Conservation (phyloP, 495 filamentous ascomycete species). For the Daldinia grandis region DNA sequence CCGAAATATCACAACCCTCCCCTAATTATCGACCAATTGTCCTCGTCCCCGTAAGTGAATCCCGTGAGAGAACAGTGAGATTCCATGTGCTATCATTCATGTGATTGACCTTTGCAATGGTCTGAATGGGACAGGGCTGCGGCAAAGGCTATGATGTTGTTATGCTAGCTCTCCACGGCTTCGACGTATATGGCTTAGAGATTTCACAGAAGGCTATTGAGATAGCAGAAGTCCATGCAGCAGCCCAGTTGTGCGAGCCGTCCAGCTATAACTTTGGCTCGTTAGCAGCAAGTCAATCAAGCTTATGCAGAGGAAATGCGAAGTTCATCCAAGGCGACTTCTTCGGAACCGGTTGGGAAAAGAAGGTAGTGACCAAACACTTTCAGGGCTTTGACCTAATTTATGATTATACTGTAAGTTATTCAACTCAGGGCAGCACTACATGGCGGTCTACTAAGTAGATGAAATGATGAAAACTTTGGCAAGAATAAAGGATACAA, state of each 20-base stretch:
- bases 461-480: not conserved
- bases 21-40: slow-evolving; percentile 1
- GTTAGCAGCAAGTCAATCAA: slow-evolving; percentile 43
- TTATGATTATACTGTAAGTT: slow-evolving; percentile 79
- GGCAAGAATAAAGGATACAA: not conserved
- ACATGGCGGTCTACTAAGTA: not conserved
- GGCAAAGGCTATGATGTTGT: slow-evolving; percentile 77
- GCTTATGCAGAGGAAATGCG: slow-evolving; percentile 59
- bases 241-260: slow-evolving; percentile 27
- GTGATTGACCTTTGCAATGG: not conserved
- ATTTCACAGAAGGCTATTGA: slow-evolving; percentile 66
- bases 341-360: slow-evolving; percentile 70
- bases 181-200: slow-evolving; percentile 76
- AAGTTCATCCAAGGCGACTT: slow-evolving; percentile 73
- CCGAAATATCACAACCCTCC: not conserved
- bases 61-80: not conserved
- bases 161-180: slow-evolving; percentile 72
- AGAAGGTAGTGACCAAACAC: slow-evolving; percentile 44
- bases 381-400: slow-evolving; percentile 72
- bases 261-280: slow-evolving; percentile 54
- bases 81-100: not conserved
- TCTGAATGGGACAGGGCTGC: slow-evolving; percentile 61
- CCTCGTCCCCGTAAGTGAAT: slow-evolving; percentile 16
- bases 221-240: slow-evolving; percentile 53
- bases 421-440: not conserved